Conservation (phyloP, 2,329 filamentous ascomycete species). For the Whalleya microplaca region DNA sequence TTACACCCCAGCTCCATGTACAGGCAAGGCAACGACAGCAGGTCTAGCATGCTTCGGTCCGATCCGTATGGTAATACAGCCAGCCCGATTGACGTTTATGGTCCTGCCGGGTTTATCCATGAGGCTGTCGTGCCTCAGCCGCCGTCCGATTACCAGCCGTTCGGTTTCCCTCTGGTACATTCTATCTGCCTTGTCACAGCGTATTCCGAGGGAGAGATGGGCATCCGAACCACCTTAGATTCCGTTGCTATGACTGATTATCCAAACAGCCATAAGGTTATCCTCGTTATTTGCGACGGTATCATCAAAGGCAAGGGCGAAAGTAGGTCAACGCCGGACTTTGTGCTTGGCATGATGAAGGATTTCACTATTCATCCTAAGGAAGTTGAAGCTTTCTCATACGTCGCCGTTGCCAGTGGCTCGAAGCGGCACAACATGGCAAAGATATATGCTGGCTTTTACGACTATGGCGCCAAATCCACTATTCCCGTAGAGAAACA, state of each 20-base stretch:
- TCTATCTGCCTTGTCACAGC: conserved; percentile 93
- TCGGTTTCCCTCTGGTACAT: conserved; percentile 92
- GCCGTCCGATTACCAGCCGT: conserved; percentile 95
- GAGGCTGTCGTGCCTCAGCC: conserved; percentile 95
- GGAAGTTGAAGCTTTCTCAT: conserved; percentile 88
- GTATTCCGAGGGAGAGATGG: conserved; percentile 94
- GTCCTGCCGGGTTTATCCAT: conserved; percentile 93
- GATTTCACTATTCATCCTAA: conserved; percentile 80
- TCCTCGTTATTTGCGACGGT: conserved; percentile 95
- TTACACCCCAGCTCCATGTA: conserved; percentile 75
- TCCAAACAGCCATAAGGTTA: conserved; percentile 97
- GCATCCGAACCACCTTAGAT: conserved; percentile 90
- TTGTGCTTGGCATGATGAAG: conserved; percentile 91
- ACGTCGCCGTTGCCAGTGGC: conserved; percentile 93
- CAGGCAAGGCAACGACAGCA: conserved; percentile 65
- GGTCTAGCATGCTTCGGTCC: conserved; percentile 66
- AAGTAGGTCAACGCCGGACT: conserved; percentile 82
- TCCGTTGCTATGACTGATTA: conserved; percentile 98
- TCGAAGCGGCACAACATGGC: conserved; percentile 99
- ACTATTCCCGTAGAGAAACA: conserved; percentile 83
- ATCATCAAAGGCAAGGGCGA: conserved; percentile 97
- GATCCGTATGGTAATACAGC: conserved; percentile 60
- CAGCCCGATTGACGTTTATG: conserved; percentile 67
- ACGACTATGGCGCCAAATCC: conserved; percentile 87
- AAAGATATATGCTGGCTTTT: conserved; percentile 97